These are phyloP conservation scores for Blastobotrys arbuscula DNA, from an alignment of 1,139 yeast species.

Conservation along the genomic window DNA sequence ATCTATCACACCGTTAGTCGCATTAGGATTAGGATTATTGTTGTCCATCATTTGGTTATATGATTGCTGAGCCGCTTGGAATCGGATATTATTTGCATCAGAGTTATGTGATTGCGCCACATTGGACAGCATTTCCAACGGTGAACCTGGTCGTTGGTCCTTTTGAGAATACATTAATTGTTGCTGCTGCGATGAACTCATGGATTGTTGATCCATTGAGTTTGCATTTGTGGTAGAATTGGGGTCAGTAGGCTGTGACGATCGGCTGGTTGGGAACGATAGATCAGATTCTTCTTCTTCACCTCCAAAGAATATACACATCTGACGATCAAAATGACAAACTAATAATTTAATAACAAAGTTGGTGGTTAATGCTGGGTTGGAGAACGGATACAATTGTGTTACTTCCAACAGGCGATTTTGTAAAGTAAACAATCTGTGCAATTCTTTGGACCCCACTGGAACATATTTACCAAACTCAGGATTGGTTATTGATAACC, in stretches of 20 bases:
- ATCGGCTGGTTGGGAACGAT: too few relatives aligned
- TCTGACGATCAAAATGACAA: conserved; percentile 29
- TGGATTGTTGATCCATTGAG: background rate
- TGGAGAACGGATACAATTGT: conserved; percentile 25
- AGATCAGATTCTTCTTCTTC: conserved; percentile 10
- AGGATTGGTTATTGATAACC: conserved; percentile 50
- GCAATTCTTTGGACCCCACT: conserved; percentile 46
- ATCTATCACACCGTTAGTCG: background rate
- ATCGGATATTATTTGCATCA: background rate
- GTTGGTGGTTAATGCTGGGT: conserved; percentile 24
- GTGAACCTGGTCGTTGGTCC: conserved; percentile 22
- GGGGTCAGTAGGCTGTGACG: too few relatives aligned
- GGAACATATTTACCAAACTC: conserved; percentile 42
- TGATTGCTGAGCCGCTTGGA: conserved; percentile 1
- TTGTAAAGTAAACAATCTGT: conserved; percentile 42
- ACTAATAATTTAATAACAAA: conserved; percentile 28
- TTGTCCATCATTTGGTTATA: background rate
- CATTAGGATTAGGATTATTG: background rate
- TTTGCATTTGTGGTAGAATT: too few relatives aligned
- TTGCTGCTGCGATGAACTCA: conserved; percentile 3
- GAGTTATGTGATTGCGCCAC: conserved; percentile 21
- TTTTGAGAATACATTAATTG: background rate
- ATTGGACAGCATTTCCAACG: conserved; percentile 29
- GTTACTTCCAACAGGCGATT: conserved; percentile 26
- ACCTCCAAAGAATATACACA: conserved; percentile 16